phyloP scores from a whole-genome alignment of 2,329 filamentous ascomycete species.

The Parascedosporium putredinis region DNA sequence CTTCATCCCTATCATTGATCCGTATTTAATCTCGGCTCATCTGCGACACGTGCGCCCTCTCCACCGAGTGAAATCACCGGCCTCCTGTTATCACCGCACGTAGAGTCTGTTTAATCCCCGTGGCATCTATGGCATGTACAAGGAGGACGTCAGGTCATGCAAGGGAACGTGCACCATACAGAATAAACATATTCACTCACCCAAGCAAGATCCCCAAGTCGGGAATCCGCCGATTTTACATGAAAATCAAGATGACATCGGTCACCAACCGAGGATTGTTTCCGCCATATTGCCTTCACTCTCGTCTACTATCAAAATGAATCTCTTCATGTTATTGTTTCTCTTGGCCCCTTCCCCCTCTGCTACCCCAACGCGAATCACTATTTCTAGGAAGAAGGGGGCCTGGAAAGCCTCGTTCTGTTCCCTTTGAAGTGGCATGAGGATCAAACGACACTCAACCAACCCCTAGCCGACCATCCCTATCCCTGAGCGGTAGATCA shows the following conservation, averaged over 20 bases:
- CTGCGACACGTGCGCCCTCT: no score
- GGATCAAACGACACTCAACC: constrained; percentile 3
- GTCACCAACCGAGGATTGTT: not conserved
- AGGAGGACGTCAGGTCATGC: no score
- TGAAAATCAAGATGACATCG: constrained; percentile 4
- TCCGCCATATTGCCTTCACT: not conserved
- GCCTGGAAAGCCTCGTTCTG: no score
- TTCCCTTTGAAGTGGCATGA: not conserved
- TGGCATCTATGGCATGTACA: not conserved
- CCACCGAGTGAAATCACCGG: no score
- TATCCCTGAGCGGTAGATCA: constrained; percentile 2
- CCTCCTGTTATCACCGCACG: no score
- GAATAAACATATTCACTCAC: not conserved
- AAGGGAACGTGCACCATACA: no score
- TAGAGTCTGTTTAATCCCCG: no score
- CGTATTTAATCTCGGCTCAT: no score
- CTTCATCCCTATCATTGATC: no score
- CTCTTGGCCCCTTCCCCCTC: no score
- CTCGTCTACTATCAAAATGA: not conserved
- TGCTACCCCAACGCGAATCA: not conserved
- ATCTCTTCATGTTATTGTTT: no score
- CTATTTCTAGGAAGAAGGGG: no score
- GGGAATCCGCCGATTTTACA: constrained; percentile 6
- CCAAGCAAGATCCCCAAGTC: not conserved
- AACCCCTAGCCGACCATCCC: not conserved